Evolutionary conservation across 2,329 filamentous ascomycete genomes (phyloP).

Genomic region (Aspergillus sp.): DNA sequence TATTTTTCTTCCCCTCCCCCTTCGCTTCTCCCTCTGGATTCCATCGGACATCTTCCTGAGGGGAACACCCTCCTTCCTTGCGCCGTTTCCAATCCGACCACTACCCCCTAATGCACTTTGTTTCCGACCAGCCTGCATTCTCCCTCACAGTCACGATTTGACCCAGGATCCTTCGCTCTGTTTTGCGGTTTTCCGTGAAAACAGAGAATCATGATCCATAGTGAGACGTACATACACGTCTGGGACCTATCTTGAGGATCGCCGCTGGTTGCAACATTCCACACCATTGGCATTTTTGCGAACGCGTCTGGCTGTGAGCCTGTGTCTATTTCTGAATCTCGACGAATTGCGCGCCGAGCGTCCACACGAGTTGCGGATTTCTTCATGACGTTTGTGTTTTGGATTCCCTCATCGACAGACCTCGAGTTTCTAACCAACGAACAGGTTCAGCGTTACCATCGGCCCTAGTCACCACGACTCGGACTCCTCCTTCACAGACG

Average conservation of each 20-base stretch:
- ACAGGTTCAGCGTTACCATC: constrained; percentile 46
- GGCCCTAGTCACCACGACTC: constrained; percentile 38
- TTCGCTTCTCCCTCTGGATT: too few species aligned
- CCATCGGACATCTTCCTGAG: neutral
- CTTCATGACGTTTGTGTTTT: neutral
- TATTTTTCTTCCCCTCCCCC: too few species aligned
- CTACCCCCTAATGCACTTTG: constrained; percentile 6
- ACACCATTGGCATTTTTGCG: neutral
- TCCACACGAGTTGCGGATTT: neutral
- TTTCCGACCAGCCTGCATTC: neutral
- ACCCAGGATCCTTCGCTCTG: constrained; percentile 6
- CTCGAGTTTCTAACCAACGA: constrained; percentile 11
- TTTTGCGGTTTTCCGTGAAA: neutral
- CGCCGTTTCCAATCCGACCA: constrained; percentile 3
- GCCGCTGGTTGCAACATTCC: neutral
- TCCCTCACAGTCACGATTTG: neutral
- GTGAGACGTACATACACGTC: neutral
- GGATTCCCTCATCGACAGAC: neutral
- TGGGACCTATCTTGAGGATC: neutral
- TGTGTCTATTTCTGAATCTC: neutral
- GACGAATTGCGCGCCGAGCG: too few species aligned
- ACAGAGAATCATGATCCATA: neutral
- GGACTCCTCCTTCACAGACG: constrained; percentile 42
- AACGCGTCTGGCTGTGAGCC: neutral
- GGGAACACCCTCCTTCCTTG: too few species aligned